These are phyloP conservation scores for Aspergillus cristatus DNA, from an alignment of 495 filamentous ascomycete species.

Conservation along the genomic window DNA sequence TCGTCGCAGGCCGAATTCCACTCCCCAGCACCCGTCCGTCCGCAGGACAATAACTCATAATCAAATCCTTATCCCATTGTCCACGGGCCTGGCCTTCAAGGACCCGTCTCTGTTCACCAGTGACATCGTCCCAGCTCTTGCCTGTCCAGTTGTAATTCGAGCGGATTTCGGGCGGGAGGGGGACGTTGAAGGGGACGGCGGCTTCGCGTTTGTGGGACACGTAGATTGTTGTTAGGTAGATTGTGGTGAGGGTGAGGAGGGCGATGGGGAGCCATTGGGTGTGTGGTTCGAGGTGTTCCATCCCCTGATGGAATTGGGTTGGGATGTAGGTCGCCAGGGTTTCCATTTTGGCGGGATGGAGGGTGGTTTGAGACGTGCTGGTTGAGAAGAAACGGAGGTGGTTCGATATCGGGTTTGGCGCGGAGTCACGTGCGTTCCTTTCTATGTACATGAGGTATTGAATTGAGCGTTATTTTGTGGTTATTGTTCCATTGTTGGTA, in stretches of 20 bases:
- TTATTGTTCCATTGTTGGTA: too few species aligned
- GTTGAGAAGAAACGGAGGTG: slow-evolving; percentile 3
- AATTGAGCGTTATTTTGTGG: too few species aligned
- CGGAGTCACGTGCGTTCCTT: too few species aligned
- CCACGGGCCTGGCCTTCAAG: slow-evolving; percentile 33
- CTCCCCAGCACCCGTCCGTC: slow-evolving; percentile 75
- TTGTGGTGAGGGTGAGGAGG: slow-evolving; percentile 24
- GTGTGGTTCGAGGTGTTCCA: slow-evolving; percentile 13
- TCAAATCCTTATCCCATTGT: slow-evolving; percentile 35
- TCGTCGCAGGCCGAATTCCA: slow-evolving; percentile 64
- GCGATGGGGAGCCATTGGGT: slow-evolving; percentile 18
- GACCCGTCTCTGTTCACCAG: slow-evolving; percentile 34
- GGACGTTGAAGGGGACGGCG: slow-evolving; percentile 48
- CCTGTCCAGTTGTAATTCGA: slow-evolving; percentile 38
- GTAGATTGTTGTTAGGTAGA: slow-evolving; percentile 31
- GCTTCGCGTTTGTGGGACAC: slow-evolving; percentile 31
- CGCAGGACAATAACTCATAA: slow-evolving; percentile 74
- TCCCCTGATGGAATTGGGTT: slow-evolving; percentile 13
- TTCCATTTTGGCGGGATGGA: slow-evolving; percentile 24
- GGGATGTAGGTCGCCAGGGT: slow-evolving; percentile 18
- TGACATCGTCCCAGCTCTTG: slow-evolving; percentile 50
- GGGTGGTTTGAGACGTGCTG: slow-evolving; percentile 4
- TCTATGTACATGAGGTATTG: too few species aligned
- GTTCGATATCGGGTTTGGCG: background rate
- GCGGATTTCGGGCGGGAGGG: slow-evolving; percentile 47